These are phyloP conservation scores for Fusarium albosuccineum DNA, from an alignment of 2,329 filamentous ascomycete genomes.

Conservation along the genomic window DNA sequence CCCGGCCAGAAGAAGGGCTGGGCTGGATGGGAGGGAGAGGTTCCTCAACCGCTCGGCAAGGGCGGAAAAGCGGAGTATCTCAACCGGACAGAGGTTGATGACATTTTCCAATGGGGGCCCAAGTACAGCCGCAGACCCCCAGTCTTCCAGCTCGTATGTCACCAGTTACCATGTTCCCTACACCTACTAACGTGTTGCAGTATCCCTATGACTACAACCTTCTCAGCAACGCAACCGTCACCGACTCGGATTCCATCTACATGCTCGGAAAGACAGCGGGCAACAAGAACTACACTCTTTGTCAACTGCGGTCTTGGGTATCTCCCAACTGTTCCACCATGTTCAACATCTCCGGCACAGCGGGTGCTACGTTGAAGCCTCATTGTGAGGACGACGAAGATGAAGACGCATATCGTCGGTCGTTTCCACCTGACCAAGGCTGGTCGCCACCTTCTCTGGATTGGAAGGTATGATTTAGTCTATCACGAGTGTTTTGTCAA, in stretches of 20 bases:
- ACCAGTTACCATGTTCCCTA: slow-evolving; percentile 34
- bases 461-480: slow-evolving; percentile 58
- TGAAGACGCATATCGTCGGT: slow-evolving; percentile 66
- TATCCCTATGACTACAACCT: slow-evolving; percentile 76
- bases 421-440: slow-evolving; percentile 48
- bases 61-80: slow-evolving; percentile 53
- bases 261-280: slow-evolving; percentile 67
- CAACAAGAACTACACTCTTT: slow-evolving; percentile 72
- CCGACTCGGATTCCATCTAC: slow-evolving; percentile 69
- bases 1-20: slow-evolving; percentile 51
- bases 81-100: slow-evolving; percentile 73
- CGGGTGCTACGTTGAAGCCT: slow-evolving; percentile 70
- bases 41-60: slow-evolving; percentile 50
- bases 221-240: slow-evolving; percentile 66
- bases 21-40: slow-evolving; percentile 54
- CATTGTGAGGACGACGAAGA: slow-evolving; percentile 71
- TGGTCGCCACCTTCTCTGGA: slow-evolving; percentile 56
- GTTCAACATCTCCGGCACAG: slow-evolving; percentile 67
- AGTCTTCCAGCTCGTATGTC: slow-evolving; percentile 62
- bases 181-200: slow-evolving; percentile 46
- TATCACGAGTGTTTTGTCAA: fast-evolving
- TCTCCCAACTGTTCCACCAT: slow-evolving; percentile 76
- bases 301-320: slow-evolving; percentile 73
- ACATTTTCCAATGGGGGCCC: slow-evolving; percentile 76
- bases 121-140: slow-evolving; percentile 65